Evolutionary conservation across 768 basidiomycete genomes (phyloP).

Genomic region (Piloderma croceum): DNA sequence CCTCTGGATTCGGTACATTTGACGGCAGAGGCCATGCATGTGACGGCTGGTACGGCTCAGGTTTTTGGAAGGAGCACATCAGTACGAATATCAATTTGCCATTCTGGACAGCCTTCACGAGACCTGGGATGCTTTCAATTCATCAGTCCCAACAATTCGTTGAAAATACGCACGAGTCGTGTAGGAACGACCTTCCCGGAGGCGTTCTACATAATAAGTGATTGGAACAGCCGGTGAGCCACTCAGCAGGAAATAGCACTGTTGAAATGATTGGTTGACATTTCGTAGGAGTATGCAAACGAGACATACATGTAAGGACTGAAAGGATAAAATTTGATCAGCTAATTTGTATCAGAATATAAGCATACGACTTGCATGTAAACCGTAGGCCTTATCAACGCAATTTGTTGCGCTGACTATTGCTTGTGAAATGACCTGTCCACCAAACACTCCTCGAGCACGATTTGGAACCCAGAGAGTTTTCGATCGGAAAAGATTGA

Average conservation of each 20-base stretch:
- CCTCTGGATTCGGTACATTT: slow-evolving; percentile 49
- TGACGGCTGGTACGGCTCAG: slow-evolving; percentile 69
- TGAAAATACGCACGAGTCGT: slow-evolving; percentile 60
- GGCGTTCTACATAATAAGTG: slow-evolving; percentile 69
- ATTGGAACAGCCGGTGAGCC: slow-evolving; percentile 71
- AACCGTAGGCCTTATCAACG: slow-evolving; percentile 55
- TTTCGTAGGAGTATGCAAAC: neutral
- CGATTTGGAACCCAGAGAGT: slow-evolving; percentile 57
- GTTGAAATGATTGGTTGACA: slow-evolving; percentile 9
- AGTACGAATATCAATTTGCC: slow-evolving; percentile 56
- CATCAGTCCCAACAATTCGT: too few relatives aligned
- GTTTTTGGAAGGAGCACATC: slow-evolving; percentile 77
- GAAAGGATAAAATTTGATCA: slow-evolving; percentile 5
- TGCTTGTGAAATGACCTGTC: slow-evolving; percentile 84
- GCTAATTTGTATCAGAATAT: neutral
- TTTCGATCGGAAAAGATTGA: slow-evolving; percentile 73
- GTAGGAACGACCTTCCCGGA: slow-evolving; percentile 73
- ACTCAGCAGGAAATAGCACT: slow-evolving; percentile 81
- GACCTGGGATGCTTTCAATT: too few relatives aligned
- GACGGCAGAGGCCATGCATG: slow-evolving; percentile 66
- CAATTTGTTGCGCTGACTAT: slow-evolving; percentile 75
- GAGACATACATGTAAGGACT: slow-evolving; percentile 67
- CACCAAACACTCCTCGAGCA: slow-evolving; percentile 77
- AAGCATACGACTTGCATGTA: slow-evolving; percentile 54
- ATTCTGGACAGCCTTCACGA: slow-evolving; percentile 39